Base-by-base conservation (phyloP, 768 basidiomycete genomes). In the Hemileccinum impolitum region DNA sequence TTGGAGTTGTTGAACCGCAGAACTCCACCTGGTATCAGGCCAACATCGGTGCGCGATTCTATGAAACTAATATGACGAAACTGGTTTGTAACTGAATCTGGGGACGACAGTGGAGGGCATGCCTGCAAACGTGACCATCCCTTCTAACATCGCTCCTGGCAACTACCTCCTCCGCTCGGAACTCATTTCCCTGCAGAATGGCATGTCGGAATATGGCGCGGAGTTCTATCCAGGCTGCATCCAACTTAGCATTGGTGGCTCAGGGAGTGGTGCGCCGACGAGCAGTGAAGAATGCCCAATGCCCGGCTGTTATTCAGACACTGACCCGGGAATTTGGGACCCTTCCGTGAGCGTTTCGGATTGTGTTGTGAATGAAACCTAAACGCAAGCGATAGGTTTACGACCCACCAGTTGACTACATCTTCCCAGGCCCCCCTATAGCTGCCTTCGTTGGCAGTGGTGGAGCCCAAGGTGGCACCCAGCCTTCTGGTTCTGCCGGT, bases 111-210 rank as follows among this genome's bases (percentile, higher is more conserved):
- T 65, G 57, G 44, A 55, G 1, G 76, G 78, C 4, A 59, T 47
- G 15, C 58, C 71, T 1, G 75, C 72, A 1, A 70, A 58, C 12
- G 69, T 77, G 6, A 72, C 67, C 2, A 63, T 84, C 43, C 82
- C 82, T 10, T 48, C 58, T 14, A 75, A 71, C 46, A 67, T 92
- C 43, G 74, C 78, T 0, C 64, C 85, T 1, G 89, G 89, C 2
- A 73, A 82, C 57, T 92, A 90, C 62, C 72, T 91, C 40, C 64
- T 90, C 57, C 85, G 89, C 6, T 80, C 88, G 64, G 89, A 91
- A 49, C 78, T 91, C 62, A 82, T 91, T 63, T 80, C 85, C 9
- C 79, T 91, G 14, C 89, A 91, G 54, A 73, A 80, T 31, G 88
- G 74, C n/a, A 67, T 65, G 26, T 53, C 62, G 2, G 6, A 50